These are phyloP conservation scores for Halenospora varia DNA, from an alignment of 495 filamentous ascomycete species.

Conservation along the genomic window DNA sequence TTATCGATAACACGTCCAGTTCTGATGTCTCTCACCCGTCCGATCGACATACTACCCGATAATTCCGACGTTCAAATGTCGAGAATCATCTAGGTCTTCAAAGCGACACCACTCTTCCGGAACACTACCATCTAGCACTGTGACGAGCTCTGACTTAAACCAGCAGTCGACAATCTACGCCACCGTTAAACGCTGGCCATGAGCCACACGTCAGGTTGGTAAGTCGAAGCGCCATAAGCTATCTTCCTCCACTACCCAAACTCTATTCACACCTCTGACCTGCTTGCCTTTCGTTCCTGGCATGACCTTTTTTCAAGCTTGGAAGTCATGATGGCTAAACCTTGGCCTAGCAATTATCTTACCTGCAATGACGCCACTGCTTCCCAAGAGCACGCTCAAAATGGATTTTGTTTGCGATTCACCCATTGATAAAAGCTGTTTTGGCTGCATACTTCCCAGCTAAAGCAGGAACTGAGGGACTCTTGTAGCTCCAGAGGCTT, in stretches of 20 bases:
- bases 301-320: not conserved
- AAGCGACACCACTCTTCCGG: not conserved
- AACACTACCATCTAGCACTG: too few relatives aligned
- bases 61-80: too few relatives aligned
- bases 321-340: not conserved
- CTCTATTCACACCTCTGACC: conserved; percentile 2
- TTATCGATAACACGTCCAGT: too few relatives aligned
- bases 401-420: not conserved
- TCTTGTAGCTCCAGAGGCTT: not conserved
- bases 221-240: not conserved
- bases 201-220: not conserved
- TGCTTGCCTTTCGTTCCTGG: not conserved
- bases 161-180: not conserved
- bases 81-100: too few relatives aligned
- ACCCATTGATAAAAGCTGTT: too few relatives aligned
- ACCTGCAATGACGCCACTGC: not conserved
- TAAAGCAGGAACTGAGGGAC: not conserved
- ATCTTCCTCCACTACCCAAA: not conserved
- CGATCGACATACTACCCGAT: too few relatives aligned
- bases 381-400: not conserved
- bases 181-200: not conserved
- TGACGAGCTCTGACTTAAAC: not conserved
- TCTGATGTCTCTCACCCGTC: too few relatives aligned
- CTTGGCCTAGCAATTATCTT: not conserved
- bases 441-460: not conserved